phyloP scores from a whole-genome alignment of 2,329 filamentous ascomycete species.

The Pseudogymnoascus sp. region DNA sequence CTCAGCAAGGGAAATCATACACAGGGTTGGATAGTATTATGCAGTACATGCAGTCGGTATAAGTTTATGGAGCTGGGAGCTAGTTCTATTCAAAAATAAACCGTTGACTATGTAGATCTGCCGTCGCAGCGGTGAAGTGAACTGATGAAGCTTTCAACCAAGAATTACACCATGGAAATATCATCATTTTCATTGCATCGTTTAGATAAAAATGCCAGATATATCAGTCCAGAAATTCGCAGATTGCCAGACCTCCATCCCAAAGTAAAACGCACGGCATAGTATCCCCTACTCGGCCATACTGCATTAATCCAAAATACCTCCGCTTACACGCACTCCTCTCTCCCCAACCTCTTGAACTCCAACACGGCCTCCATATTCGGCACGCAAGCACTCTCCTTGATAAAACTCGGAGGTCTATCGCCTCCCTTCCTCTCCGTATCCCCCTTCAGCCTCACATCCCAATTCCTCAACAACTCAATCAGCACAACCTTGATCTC shows the following conservation, averaged over 20 bases:
- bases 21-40: neutral
- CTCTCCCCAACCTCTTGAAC: slow-evolving; percentile 13
- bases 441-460: slow-evolving; percentile 53
- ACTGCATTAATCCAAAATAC: neutral
- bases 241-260: neutral
- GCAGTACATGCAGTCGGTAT: neutral
- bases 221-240: neutral
- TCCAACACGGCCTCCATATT: slow-evolving; percentile 17
- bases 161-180: neutral
- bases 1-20: neutral
- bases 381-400: slow-evolving; percentile 10
- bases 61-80: neutral
- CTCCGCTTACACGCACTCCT: neutral
- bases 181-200: neutral
- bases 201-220: neutral
- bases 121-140: neutral
- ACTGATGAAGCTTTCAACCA: neutral
- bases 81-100: neutral
- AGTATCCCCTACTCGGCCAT: neutral
- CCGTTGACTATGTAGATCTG: neutral
- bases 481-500: slow-evolving; percentile 33
- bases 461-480: slow-evolving; percentile 29
- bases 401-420: slow-evolving; percentile 51
- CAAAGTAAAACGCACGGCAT: neutral
- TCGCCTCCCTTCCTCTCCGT: slow-evolving; percentile 68